These are phyloP conservation scores for Eucalyptus marginata DNA, from an alignment of 345 rosid species.

Conservation along the genomic window DNA sequence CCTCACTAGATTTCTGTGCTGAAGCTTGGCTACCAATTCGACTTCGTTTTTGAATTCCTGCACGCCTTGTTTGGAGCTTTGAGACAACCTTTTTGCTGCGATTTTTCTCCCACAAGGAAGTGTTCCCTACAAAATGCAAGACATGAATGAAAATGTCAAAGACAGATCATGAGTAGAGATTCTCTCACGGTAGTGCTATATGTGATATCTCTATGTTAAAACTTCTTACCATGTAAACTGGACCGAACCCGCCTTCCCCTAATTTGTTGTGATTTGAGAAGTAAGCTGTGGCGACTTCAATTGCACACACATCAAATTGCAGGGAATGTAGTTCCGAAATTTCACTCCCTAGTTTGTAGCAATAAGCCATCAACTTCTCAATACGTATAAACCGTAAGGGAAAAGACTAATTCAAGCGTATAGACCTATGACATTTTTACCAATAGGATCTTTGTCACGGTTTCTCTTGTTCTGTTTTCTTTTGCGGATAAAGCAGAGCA, in stretches of 20 bases:
- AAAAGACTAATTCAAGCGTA: not conserved
- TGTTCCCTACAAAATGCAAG: not conserved
- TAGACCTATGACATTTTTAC: not conserved
- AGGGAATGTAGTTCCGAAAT: not conserved
- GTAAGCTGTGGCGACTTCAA: constrained; percentile 13
- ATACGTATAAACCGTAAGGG: not conserved
- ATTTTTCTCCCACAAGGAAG: not conserved
- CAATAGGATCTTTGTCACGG: not conserved
- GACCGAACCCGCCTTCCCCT: constrained; percentile 47
- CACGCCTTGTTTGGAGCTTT: constrained; percentile 9
- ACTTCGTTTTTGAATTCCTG: constrained; percentile 14
- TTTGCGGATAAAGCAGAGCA: not conserved
- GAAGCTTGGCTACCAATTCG: constrained; percentile 4
- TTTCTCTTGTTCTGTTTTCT: not conserved
- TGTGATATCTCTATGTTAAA: not conserved
- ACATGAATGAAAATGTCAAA: not conserved
- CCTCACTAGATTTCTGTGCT: constrained; percentile 11
- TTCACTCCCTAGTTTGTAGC: not conserved
- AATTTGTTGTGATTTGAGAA: constrained; percentile 23
- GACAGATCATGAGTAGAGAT: not conserved
- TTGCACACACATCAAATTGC: not conserved
- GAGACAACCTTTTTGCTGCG: constrained; percentile 9
- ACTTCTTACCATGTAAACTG: constrained; percentile 3
- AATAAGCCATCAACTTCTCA: not conserved
- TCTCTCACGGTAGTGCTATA: not conserved